Conservation (phyloP, 2,329 filamentous ascomycete genomes). For the Clarireedia paspali region DNA sequence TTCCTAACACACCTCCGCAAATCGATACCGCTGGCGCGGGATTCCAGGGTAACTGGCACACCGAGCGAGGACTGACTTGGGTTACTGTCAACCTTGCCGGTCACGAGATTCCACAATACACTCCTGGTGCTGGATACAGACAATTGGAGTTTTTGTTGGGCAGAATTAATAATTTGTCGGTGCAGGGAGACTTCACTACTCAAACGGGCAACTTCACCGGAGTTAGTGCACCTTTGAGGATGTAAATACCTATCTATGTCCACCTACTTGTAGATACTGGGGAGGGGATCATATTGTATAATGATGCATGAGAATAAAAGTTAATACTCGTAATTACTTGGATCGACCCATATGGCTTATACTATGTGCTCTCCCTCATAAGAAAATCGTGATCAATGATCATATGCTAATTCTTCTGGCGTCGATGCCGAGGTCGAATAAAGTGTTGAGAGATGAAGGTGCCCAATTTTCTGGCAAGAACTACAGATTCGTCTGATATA, state of each 20-base stretch:
- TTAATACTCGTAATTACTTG: too few relatives aligned
- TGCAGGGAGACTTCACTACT: slow-evolving; percentile 24
- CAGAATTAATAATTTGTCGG: slow-evolving; percentile 41
- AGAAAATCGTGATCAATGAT: too few relatives aligned
- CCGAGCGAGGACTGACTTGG: slow-evolving; percentile 56
- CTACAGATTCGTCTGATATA: too few relatives aligned
- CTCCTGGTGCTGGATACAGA: slow-evolving; percentile 48
- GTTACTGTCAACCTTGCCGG: slow-evolving; percentile 46
- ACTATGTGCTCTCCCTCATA: too few relatives aligned
- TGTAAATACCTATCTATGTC: background rate
- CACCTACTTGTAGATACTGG: background rate
- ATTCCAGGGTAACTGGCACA: slow-evolving; percentile 43
- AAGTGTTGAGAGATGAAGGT: too few relatives aligned
- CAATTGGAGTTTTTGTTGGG: slow-evolving; percentile 56
- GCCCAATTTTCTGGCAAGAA: too few relatives aligned
- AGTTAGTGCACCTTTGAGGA: slow-evolving; percentile 10
- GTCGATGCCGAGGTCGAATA: too few relatives aligned
- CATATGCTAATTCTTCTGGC: too few relatives aligned
- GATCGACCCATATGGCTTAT: too few relatives aligned
- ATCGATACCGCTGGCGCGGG: slow-evolving; percentile 25
- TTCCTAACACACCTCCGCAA: slow-evolving; percentile 12
- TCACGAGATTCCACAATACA: slow-evolving; percentile 49
- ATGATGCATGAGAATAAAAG: too few relatives aligned
- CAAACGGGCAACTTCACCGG: slow-evolving; percentile 23
- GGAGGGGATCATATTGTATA: background rate